Evolutionary conservation across 2,329 filamentous ascomycete species (phyloP), one percentile per base, ranked within the genome.

Genomic region (Leptographium wingfieldii): DNA sequence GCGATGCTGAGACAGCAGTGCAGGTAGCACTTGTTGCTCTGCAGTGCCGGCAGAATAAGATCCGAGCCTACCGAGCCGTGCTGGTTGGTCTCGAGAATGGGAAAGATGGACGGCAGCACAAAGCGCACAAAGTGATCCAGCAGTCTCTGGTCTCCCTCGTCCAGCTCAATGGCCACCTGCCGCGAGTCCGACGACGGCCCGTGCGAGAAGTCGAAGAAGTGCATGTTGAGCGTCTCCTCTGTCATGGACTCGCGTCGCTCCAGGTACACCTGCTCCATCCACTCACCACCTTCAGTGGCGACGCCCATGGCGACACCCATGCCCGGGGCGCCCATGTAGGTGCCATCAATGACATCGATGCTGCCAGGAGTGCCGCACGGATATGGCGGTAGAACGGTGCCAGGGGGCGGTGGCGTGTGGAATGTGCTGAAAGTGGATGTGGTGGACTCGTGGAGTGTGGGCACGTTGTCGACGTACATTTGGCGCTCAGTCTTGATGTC

Each of bases 401-500:
- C 84, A 1, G 85, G 76, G 29, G 87, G 83, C 35, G 89, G 88
- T 19, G 90, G 90, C 27, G 86, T 84, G 68, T 90, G 86, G 71
- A 85, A 94, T n/a, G 90, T 92, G 80, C 86, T 95, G 74, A 95
- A 96, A 29, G 91, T 95, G 0, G 92, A 95, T 46, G 91, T 86
- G 38, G 90, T 90, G 14, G 91, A 95, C 73, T 96, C 92, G 65
- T 85, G 80, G 62, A 92, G 79, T 16, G 91, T 88, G 5, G 90
- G 90, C 60, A 96, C 81, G 70, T 96, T 89, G 68, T 96, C 90
- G 73, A 96, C 85, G 72, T 89, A 96, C 78, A 95, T 91, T 67
- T 96, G 90, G 65, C 90, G 82, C 76, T 96, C 92, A 1, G 92
- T 96, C 80, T 92, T 95, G 76, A 97, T 88, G 71, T 96, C 92